Percentiles rank a stretch among this genome's conserved stretches.
Conservation (phyloP, 331 rosid genomes). For the Quercus lobata region DNA sequence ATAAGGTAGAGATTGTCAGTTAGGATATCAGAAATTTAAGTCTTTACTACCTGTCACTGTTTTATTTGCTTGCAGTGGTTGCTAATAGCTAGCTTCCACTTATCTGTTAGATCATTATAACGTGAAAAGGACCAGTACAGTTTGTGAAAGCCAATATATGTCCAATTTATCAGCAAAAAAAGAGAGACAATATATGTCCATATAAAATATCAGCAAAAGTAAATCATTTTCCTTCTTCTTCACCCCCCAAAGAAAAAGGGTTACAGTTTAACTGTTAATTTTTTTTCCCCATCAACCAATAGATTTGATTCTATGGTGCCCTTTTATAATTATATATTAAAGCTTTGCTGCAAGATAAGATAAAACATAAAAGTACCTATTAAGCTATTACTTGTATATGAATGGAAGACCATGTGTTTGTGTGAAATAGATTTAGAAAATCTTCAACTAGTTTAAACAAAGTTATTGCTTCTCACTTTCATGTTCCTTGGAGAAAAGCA, state of each 20-base stretch:
- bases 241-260: neutral
- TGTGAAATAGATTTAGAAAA: neutral
- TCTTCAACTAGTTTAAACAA: neutral
- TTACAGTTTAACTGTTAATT: too few species aligned
- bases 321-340: too few species aligned
- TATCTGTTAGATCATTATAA: conserved; percentile 19
- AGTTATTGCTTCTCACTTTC: neutral
- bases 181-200: neutral
- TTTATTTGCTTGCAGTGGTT: conserved; percentile 33
- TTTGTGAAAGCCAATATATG: conserved; percentile 22
- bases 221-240: conserved; percentile 12
- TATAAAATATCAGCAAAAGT: conserved; percentile 5
- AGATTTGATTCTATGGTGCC: neutral
- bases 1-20: conserved; percentile 26
- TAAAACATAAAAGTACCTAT: too few species aligned
- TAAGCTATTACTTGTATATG: too few species aligned
- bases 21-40: conserved; percentile 21
- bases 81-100: conserved; percentile 33
- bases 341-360: too few species aligned
- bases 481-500: neutral
- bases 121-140: conserved; percentile 8
- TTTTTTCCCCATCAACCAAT: neutral
- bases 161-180: too few species aligned
- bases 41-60: conserved; percentile 23
- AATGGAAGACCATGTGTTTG: too few species aligned